Base-by-base conservation (phyloP, 78 protist species). In the Isochrysis galbana region DNA sequence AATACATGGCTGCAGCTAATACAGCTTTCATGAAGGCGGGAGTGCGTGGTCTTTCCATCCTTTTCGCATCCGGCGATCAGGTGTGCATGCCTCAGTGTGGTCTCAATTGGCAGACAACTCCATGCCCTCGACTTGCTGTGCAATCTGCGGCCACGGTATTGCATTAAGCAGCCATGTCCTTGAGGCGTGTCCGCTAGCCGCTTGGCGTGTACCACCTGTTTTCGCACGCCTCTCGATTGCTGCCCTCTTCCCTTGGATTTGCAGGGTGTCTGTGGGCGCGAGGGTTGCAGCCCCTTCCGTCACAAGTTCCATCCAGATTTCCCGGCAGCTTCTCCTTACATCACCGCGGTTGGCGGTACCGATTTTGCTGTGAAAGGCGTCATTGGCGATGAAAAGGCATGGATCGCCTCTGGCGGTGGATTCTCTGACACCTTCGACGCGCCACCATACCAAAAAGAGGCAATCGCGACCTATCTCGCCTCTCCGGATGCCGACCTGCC, bases 1-100 rank as follows among this genome's bases (percentile, higher is more conserved):
- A 47, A 44, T 87, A 87, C 91, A 87, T 87, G 91, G 22, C 5
- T 25, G 4, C 32, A 10, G 46, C 14, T 86, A 78, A 93, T 90
- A 42, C 39, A 7, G 87, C 54, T 38, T 90, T 93, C 87, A 51
- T 22, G 91, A 74, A 70, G 87, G 54, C 69, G 17, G 93, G 82
- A 38, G 2, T 44, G 54, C 42, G 39, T 21, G 95, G 95, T 34
- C 25, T 41, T 69, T n/a, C 91, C 46, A 38, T 93, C 39, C 70
- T 93, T 55, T 72, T 89, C 87, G 92, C 93, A 22, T 87, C 94
- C 14, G 94, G 94, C 34, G 94, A 93, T 51, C 55, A 51, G n/a
- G n/a, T n/a, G n/a, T n/a, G n/a, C n/a, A n/a, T n/a, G n/a, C n/a
- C n/a, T n/a, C n/a, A n/a, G n/a, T n/a, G n/a, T n/a, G n/a, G n/a